These are phyloP conservation scores for Mortierella sp. DNA, from an alignment of 371 early-diverging fungal genomes.

Conservation along the genomic window DNA sequence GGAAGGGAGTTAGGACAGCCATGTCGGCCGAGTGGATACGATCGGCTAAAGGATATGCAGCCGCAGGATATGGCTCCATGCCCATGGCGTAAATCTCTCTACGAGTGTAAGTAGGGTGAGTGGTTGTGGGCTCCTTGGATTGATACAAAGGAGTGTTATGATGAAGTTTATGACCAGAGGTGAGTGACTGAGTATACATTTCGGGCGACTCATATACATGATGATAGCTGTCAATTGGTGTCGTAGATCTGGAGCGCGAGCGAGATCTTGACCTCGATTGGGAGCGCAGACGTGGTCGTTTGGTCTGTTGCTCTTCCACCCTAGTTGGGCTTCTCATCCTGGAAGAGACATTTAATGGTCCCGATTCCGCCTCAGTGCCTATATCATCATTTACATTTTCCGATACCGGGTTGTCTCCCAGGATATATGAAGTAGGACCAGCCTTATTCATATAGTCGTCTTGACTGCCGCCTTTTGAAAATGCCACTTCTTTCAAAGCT, in stretches of 20 bases:
- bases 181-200: neutral
- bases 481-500: neutral
- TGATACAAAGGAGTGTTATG: neutral
- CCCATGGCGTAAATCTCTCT: constrained; percentile 45
- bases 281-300: neutral
- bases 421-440: neutral
- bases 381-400: neutral
- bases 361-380: neutral
- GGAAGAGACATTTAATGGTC: neutral
- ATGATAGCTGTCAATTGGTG: constrained; percentile 51
- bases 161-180: constrained; percentile 3
- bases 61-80: constrained; percentile 23
- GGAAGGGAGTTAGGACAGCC: constrained; percentile 37
- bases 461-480: too few relatives aligned
- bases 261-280: constrained; percentile 24
- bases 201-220: constrained; percentile 18
- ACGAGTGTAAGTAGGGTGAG: constrained; percentile 19
- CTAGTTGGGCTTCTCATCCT: neutral
- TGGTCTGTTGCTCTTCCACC: neutral
- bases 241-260: constrained; percentile 34
- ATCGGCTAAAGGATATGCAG: constrained; percentile 51
- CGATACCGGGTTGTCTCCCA: neutral
- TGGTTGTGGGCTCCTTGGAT: neutral
- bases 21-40: constrained; percentile 45
- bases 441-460: neutral